Evolutionary conservation across 495 filamentous ascomycete species (phyloP).

Genomic region (Bathelium albidoporum): DNA sequence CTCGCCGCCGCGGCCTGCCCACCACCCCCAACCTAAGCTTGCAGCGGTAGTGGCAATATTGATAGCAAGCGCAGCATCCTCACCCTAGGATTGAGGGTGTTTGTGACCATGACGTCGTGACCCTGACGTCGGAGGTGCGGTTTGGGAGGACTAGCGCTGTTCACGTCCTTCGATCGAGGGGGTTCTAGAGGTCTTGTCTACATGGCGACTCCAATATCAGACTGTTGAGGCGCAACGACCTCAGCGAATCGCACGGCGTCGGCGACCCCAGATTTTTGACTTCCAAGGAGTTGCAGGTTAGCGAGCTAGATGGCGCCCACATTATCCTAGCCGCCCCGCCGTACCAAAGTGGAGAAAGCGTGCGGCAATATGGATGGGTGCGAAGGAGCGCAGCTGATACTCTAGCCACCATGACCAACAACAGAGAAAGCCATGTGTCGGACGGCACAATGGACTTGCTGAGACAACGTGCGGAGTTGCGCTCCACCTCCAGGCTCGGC

Average conservation of each 20-base stretch:
- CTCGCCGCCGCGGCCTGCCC: not conserved
- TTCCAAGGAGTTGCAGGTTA: not conserved
- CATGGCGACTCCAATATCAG: not conserved
- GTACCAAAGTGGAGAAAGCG: not conserved
- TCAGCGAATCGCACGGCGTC: not conserved
- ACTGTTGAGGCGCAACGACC: not conserved
- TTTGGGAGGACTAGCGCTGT: not conserved
- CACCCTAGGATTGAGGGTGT: not conserved
- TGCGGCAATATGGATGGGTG: not conserved
- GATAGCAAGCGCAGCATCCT: not conserved
- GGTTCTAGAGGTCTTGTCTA: not conserved
- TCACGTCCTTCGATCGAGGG: not conserved
- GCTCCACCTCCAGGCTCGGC: not conserved
- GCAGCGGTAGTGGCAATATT: slow-evolving; percentile 6
- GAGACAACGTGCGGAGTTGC: not conserved
- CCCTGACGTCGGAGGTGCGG: not conserved
- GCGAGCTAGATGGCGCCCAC: not conserved
- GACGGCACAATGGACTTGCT: not conserved
- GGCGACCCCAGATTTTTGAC: not conserved
- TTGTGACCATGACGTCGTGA: not conserved
- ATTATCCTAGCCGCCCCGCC: slow-evolving; percentile 4
- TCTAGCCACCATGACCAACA: not conserved
- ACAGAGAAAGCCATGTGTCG: not conserved
- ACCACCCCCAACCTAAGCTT: not conserved
- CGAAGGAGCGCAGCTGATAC: slow-evolving; percentile 5